Percentiles rank a stretch among this genome's conserved stretches.
Conservation (phyloP, 108 stramenopile genomes). For the Cyclostephanos invisitatus region DNA sequence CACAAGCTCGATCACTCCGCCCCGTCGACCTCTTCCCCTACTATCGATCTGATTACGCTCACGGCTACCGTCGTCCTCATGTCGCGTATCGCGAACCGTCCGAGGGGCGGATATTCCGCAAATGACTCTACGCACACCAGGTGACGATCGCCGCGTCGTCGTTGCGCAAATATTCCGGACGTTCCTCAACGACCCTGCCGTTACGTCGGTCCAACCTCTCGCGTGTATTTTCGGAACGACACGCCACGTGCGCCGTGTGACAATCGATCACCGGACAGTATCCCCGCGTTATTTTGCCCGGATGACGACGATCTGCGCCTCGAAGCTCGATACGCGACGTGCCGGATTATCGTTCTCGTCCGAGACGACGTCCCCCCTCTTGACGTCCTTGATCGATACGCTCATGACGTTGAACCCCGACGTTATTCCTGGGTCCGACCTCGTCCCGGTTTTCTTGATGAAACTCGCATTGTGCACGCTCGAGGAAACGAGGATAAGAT, state of each 20-base stretch:
- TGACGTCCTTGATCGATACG: slow-evolving; percentile 87
- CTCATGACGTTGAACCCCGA: slow-evolving; percentile 93
- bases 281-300: slow-evolving; percentile 74
- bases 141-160: slow-evolving; percentile 72
- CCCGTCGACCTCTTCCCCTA: slow-evolving; percentile 10
- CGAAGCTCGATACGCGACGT: slow-evolving; percentile 53
- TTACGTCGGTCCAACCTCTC: slow-evolving; percentile 84
- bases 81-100: slow-evolving; percentile 97
- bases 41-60: slow-evolving; percentile 88
- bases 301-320: slow-evolving; percentile 90
- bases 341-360: slow-evolving; percentile 84
- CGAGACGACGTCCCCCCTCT: slow-evolving; percentile 83
- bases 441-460: slow-evolving; percentile 85
- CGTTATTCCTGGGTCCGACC: slow-evolving; percentile 87
- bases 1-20: neutral
- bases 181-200: slow-evolving; percentile 76
- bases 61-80: slow-evolving; percentile 94
- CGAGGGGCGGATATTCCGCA: slow-evolving; percentile 93
- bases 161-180: slow-evolving; percentile 87
- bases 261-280: slow-evolving; percentile 94
- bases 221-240: slow-evolving; percentile 79
- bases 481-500: slow-evolving; percentile 62
- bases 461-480: slow-evolving; percentile 80
- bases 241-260: slow-evolving; percentile 96
- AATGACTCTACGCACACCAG: slow-evolving; percentile 90